Conservation (phyloP, 139 green algal species). For the Nannochloris sp. region DNA sequence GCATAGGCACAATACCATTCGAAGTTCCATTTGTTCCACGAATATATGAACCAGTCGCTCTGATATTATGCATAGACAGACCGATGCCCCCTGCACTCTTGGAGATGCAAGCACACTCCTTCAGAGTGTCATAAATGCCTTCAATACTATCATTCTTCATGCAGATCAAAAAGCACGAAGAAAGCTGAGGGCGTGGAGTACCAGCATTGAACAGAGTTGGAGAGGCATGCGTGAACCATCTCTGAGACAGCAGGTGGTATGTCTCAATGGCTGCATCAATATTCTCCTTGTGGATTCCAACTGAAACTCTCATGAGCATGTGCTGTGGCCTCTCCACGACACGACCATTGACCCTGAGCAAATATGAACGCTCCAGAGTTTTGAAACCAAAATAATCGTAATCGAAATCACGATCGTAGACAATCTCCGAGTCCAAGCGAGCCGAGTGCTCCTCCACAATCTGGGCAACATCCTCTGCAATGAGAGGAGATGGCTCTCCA, state of each 20-base stretch:
- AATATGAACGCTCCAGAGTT: slow-evolving; percentile 98
- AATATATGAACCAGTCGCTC: slow-evolving; percentile 89
- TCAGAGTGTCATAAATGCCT: slow-evolving; percentile 99
- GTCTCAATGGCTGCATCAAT: slow-evolving; percentile 65
- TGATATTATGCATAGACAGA: slow-evolving; percentile 94
- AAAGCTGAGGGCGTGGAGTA: slow-evolving; percentile 87
- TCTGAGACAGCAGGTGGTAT: slow-evolving; percentile 87
- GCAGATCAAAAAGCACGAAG: slow-evolving; percentile 88
- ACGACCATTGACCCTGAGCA: slow-evolving; percentile 88
- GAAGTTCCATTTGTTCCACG: slow-evolving; percentile 95
- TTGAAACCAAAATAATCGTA: slow-evolving; percentile 99
- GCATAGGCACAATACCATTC: slow-evolving; percentile 98
- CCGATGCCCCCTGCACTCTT: slow-evolving; percentile 96
- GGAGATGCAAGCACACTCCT: slow-evolving; percentile 95
- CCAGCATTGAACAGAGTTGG: slow-evolving; percentile 98
- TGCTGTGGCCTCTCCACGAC: slow-evolving; percentile 98
- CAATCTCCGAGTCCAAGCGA: slow-evolving; percentile 88
- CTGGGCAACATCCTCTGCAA: slow-evolving; percentile 84
- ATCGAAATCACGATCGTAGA: slow-evolving; percentile 99
- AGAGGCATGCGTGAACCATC: slow-evolving; percentile 96
- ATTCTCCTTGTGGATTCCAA: slow-evolving; percentile 89
- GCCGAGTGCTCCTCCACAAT: slow-evolving; percentile 80
- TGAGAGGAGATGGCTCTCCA: slow-evolving; percentile 63
- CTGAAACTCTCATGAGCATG: slow-evolving; percentile 98
- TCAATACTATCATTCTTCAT: slow-evolving; percentile 96